Base-by-base conservation (phyloP, 768 basidiomycete genomes). In the Boletellus ananas region DNA sequence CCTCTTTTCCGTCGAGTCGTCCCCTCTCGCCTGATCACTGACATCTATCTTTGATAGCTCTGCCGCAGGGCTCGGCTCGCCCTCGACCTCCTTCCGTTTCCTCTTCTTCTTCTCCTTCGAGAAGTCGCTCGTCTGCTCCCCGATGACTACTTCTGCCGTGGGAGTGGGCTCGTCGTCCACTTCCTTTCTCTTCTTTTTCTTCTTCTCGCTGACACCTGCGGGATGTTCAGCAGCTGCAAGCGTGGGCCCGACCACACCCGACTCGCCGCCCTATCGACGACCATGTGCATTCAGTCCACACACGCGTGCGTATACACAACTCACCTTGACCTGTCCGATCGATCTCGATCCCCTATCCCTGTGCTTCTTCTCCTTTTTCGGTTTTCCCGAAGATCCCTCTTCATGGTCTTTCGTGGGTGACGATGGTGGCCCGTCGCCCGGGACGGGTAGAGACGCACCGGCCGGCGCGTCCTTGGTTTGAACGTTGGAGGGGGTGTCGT, bases 341-440 rank as follows among this genome's bases (percentile, higher is more conserved):
- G 43, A 56, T 29, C 21, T 51, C 7, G 55, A 42, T 23, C 57
- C 59, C 43, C 57, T 57, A 11, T 58, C 50, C 52, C 45, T 56
- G n/a, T n/a, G 40, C 21, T 58, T 63, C 37, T 57, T 62, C 34
- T 54, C 51, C 29, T 64, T 62, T 50, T 52, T 61, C 2, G 55
- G 8, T 42, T 34, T 43, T 27, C 46, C 51, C 13, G 51, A 27
- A 8, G 59, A 4, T n/a, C 12, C 21, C 4, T 25, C 16, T 23
- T 51, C 47, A 43, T 40, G 38, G 8, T 23, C 43, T 46, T 54
- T 58, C 31, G 49, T 5, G 16, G 17, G 34, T 7, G 42, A 40
- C 3, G 44, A 16, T 51, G 29, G 9, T 11, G 34, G 20, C n/a
- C 29, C 31, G 13, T 21, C 25, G 2, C 31, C 35, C 13, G 0